Percentiles rank a stretch among this genome's conserved stretches.
Evolutionary conservation across 2,329 filamentous ascomycete genomes (phyloP).

Genomic region (Sclerotinia sclerotiorum): DNA sequence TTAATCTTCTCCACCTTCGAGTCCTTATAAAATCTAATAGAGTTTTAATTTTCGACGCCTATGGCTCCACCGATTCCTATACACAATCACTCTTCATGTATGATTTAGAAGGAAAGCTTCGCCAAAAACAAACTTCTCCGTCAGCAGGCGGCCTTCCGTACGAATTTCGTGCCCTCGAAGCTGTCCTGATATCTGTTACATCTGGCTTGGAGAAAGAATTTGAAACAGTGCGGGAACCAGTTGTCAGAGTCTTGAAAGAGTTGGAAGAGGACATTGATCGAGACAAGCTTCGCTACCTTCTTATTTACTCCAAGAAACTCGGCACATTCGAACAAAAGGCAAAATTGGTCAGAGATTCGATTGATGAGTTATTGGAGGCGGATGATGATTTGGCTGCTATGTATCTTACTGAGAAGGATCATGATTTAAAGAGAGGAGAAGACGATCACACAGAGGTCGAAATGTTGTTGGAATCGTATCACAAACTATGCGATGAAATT

Average conservation of each 20-base stretch:
- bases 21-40: conserved; percentile 94
- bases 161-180: conserved; percentile 93
- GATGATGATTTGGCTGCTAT: conserved; percentile 93
- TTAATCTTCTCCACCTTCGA: conserved; percentile 94
- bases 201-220: conserved; percentile 91
- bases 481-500: conserved; percentile 97
- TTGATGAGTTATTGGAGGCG: conserved; percentile 91
- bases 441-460: conserved; percentile 96
- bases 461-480: conserved; percentile 94
- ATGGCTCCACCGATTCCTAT: conserved; percentile 90
- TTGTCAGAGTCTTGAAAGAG: conserved; percentile 83
- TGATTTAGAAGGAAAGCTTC: conserved; percentile 87
- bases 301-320: conserved; percentile 92
- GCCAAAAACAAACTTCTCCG: conserved; percentile 68
- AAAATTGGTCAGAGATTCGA: conserved; percentile 87
- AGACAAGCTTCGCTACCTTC: conserved; percentile 84
- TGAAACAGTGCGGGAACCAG: conserved; percentile 87
- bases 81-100: conserved; percentile 98
- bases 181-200: conserved; percentile 90
- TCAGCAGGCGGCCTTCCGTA: conserved; percentile 73
- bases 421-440: conserved; percentile 69
- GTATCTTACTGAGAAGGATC: conserved; percentile 89
- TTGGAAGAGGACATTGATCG: conserved; percentile 96
- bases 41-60: conserved; percentile 93
- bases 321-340: conserved; percentile 98